These are phyloP conservation scores for Sutorius australiensis DNA, from an alignment of 768 basidiomycete species.

Conservation along the genomic window DNA sequence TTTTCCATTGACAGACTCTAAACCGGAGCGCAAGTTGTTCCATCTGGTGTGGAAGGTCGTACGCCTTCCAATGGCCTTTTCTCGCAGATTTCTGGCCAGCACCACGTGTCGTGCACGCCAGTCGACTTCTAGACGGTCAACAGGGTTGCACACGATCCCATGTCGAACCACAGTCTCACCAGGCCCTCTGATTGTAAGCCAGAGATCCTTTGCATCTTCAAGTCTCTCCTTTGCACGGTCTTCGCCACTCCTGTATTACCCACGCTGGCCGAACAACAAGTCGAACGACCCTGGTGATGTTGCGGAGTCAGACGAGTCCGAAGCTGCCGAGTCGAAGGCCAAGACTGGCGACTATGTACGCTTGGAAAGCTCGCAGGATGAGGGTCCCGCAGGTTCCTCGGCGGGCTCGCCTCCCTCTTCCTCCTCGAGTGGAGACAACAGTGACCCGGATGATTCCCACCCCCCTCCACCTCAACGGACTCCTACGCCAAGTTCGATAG, in stretches of 20 bases:
- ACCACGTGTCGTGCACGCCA: constrained; percentile 10
- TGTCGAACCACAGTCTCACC: constrained; percentile 3
- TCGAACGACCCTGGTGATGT: constrained; percentile 23
- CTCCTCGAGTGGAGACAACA: constrained; percentile 39
- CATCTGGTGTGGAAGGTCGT: constrained; percentile 16
- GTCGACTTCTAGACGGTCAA: constrained; percentile 8
- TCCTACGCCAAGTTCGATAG: constrained; percentile 52
- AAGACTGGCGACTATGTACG: constrained; percentile 16
- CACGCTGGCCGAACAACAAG: constrained; percentile 41
- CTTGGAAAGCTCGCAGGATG: constrained; percentile 29
- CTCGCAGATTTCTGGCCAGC: constrained; percentile 17
- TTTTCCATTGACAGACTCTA: not conserved
- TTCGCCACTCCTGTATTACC: constrained; percentile 30
- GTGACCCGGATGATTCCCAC: constrained; percentile 38
- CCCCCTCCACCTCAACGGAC: constrained; percentile 37
- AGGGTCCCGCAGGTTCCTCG: constrained; percentile 32
- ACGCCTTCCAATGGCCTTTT: constrained; percentile 23
- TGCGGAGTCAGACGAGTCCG: constrained; percentile 23
- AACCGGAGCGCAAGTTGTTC: not conserved
- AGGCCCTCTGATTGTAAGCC: constrained; percentile 5
- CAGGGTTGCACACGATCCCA: constrained; percentile 11
- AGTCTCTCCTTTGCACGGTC: constrained; percentile 22
- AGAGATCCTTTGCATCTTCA: constrained; percentile 29
- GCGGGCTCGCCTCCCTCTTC: constrained; percentile 34
- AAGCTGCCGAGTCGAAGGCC: constrained; percentile 20